Evolutionary conservation across 441 rosid genomes (phyloP).

Genomic region (Brassica balearica): DNA sequence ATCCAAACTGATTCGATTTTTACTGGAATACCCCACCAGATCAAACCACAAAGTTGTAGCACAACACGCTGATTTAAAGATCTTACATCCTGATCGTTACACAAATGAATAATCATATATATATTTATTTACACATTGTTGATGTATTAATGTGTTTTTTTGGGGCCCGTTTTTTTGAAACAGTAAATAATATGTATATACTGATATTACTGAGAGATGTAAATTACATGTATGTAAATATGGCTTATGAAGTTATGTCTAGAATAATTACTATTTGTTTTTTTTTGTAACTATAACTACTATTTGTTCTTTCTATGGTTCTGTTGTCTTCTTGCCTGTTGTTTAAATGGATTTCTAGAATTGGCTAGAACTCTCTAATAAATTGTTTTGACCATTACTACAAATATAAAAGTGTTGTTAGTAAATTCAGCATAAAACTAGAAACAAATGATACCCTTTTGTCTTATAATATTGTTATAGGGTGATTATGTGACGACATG

Average conservation of each 20-base stretch:
- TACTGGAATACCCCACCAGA: constrained; percentile 12
- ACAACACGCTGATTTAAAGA: neutral
- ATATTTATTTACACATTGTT: no score
- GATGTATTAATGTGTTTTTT: no score
- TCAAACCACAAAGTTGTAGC: constrained; percentile 10
- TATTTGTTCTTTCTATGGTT: neutral
- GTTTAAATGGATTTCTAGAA: neutral
- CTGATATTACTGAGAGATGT: neutral
- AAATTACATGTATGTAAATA: neutral
- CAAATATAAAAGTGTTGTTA: neutral
- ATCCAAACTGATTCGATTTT: neutral
- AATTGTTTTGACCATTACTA: neutral
- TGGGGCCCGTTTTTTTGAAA: no score
- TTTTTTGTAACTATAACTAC: neutral
- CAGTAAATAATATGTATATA: neutral
- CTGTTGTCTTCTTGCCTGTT: neutral
- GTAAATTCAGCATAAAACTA: constrained; percentile 1
- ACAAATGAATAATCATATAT: neutral
- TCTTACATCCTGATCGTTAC: neutral
- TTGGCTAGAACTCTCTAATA: neutral
- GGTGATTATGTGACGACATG: constrained; percentile 6
- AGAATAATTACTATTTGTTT: neutral
- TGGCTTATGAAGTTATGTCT: neutral
- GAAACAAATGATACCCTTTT: constrained; percentile 4
- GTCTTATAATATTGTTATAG: constrained; percentile 5